A percentile compares a stretch with the other conserved stretches of the same genome.
phyloP scores from a whole-genome alignment of 371 early-diverging fungal species.

The Apophysomyces variabilis region DNA sequence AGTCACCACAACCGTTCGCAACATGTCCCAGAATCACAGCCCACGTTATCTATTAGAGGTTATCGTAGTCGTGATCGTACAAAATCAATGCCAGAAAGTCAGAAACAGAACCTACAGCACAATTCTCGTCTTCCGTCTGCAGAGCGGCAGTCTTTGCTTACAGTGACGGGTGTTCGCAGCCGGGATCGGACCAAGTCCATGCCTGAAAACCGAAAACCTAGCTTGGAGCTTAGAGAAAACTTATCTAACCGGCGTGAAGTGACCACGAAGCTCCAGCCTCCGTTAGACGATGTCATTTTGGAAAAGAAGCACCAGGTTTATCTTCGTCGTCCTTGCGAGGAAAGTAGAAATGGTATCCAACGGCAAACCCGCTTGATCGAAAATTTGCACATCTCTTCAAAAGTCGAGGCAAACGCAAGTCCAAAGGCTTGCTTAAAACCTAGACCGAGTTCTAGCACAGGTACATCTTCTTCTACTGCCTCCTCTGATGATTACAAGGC shows the following conservation, averaged over 20 bases:
- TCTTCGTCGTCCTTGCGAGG: background rate
- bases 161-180: background rate
- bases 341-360: background rate
- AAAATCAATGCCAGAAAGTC: constrained; percentile 7
- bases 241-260: no score
- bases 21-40: background rate
- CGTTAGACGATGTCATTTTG: background rate
- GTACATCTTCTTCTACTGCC: background rate
- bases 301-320: background rate
- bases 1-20: background rate
- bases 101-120: constrained; percentile 8
- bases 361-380: background rate
- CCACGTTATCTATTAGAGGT: constrained; percentile 11
- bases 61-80: constrained; percentile 10
- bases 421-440: background rate
- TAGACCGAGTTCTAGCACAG: background rate
- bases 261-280: background rate
- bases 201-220: constrained; percentile 4
- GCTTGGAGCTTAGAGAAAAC: background rate
- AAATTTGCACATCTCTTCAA: background rate
- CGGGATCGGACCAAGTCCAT: constrained; percentile 1
- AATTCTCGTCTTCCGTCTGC: background rate
- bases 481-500: background rate
- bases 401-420: background rate
- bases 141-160: background rate